phyloP scores from a whole-genome alignment of 192 early-diverging fungal genomes.

The Funneliformis geosporum region DNA sequence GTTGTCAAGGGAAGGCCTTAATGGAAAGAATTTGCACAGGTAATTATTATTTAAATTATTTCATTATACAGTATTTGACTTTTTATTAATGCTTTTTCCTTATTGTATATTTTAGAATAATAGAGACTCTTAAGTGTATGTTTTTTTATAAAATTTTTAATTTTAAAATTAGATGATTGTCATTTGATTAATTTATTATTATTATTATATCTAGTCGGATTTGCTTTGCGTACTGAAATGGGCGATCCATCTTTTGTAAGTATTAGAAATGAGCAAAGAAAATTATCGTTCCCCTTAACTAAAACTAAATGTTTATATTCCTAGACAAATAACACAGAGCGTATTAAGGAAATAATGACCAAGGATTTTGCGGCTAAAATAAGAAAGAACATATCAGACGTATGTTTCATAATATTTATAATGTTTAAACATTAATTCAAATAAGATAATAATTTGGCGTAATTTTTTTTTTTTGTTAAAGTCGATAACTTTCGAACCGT shows the following conservation, averaged over 20 bases:
- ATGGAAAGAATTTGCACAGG: slow-evolving; percentile 73
- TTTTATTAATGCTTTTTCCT: neutral
- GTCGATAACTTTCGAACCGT: slow-evolving; percentile 60
- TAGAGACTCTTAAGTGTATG: slow-evolving; percentile 83
- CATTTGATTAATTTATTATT: neutral
- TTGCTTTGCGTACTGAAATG: slow-evolving; percentile 77
- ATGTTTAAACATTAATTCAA: neutral
- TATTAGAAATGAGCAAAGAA: slow-evolving; percentile 31
- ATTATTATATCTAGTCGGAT: slow-evolving; percentile 51
- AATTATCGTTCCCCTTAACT: neutral
- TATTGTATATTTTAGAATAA: slow-evolving; percentile 39
- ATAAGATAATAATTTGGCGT: neutral
- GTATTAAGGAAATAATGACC: slow-evolving; percentile 62
- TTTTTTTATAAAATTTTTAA: neutral
- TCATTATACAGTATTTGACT: neutral
- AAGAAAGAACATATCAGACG: slow-evolving; percentile 74
- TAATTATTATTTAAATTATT: neutral
- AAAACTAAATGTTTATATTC: neutral
- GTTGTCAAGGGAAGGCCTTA: slow-evolving; percentile 58
- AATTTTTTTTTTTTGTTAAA: slow-evolving; percentile 8
- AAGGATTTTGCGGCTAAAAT: slow-evolving; percentile 69
- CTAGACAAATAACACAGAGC: slow-evolving; percentile 51
- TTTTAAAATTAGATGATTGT: neutral
- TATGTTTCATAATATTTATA: neutral
- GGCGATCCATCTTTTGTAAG: slow-evolving; percentile 77